phyloP scores from a whole-genome alignment of 2,329 filamentous ascomycete genomes.

The Botrytis fabae region DNA sequence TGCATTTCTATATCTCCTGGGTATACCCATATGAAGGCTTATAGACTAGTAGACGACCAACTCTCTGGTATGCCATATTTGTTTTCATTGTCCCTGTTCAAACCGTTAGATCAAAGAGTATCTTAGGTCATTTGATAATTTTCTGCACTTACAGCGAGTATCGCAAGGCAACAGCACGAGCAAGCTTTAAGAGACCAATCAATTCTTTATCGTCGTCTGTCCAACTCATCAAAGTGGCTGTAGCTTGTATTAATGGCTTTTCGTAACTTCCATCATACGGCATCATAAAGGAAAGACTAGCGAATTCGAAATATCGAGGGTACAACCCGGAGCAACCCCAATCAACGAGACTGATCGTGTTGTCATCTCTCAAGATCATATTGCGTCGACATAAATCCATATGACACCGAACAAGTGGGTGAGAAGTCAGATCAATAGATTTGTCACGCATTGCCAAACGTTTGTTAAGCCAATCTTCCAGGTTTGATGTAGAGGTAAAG shows the following conservation, averaged over 20 bases:
- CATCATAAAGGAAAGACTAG: conserved; percentile 23
- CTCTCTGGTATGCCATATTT: not conserved
- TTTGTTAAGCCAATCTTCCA: not conserved
- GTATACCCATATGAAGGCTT: not conserved
- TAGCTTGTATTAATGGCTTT: not conserved
- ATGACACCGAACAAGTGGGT: conserved; percentile 37
- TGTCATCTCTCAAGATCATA: conserved; percentile 35
- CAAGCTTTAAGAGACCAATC: not conserved
- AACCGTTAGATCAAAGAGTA: not conserved
- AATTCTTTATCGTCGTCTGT: not conserved
- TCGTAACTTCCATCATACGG: not conserved
- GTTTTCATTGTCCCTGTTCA: not conserved
- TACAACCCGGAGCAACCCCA: conserved; percentile 36
- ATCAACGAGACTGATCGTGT: conserved; percentile 35
- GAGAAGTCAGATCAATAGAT: conserved; percentile 29
- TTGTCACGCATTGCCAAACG: not conserved
- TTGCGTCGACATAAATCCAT: conserved; percentile 37
- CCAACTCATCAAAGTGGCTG: not conserved
- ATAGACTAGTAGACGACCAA: not conserved
- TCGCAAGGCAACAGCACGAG: not conserved
- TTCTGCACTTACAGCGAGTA: not conserved
- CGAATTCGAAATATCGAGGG: conserved; percentile 35
- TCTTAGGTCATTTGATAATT: not conserved
- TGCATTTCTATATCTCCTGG: not conserved
- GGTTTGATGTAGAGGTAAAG: not conserved